Evolutionary conservation across 2,329 filamentous ascomycete species (phyloP).

Genomic region (Trichoderma sp.): DNA sequence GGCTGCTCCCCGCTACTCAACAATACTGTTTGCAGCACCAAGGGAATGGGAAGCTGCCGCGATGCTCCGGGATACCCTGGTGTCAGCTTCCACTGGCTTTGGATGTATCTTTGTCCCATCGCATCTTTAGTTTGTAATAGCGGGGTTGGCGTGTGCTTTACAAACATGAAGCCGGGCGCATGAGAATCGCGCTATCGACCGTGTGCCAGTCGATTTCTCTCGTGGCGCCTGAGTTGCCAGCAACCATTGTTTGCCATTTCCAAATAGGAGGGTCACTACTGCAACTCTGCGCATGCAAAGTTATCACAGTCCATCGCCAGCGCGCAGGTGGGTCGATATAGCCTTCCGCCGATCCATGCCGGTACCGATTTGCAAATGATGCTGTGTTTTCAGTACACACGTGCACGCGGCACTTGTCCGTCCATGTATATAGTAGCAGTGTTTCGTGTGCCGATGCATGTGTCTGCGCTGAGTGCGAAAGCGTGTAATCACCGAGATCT

Average conservation of each 20-base stretch:
- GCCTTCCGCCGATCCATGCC: constrained; percentile 18
- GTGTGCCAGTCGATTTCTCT: constrained; percentile 6
- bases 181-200: constrained; percentile 5
- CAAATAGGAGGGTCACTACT: constrained; percentile 3
- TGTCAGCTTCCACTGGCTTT: background rate
- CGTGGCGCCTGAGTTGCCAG: constrained; percentile 20
- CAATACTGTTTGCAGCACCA: background rate
- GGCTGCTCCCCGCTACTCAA: background rate
- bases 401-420: background rate
- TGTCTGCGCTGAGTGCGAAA: background rate
- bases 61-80: background rate
- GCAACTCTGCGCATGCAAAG: constrained; percentile 20
- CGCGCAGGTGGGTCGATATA: constrained; percentile 20
- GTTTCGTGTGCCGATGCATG: constrained; percentile 15
- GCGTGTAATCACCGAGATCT: background rate
- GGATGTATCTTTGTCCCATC: background rate
- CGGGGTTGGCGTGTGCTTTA: constrained; percentile 1
- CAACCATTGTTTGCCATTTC: background rate
- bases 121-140: background rate
- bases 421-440: background rate
- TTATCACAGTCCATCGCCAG: constrained; percentile 20
- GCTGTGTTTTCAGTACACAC: background rate
- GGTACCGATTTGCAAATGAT: constrained; percentile 18
- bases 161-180: background rate
- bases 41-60: background rate